Percentiles rank a stretch among this genome's conserved stretches.
These are phyloP conservation scores for Lathyrus tuberosus DNA, from an alignment of 306 rosid genomes.

Conservation along the genomic window DNA sequence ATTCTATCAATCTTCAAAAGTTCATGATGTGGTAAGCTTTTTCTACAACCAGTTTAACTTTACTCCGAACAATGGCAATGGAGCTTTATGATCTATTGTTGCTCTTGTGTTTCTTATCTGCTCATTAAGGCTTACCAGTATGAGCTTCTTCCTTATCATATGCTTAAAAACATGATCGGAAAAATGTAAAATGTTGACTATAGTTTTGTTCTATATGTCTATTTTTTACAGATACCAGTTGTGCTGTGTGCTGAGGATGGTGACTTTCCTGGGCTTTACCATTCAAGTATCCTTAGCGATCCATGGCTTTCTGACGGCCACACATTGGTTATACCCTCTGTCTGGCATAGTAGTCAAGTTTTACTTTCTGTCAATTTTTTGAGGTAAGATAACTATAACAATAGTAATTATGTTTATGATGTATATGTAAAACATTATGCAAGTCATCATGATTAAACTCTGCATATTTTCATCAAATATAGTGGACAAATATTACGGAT, in stretches of 20 bases:
- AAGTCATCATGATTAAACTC: constrained; percentile 29
- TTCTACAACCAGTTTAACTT: constrained; percentile 25
- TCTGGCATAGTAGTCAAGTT: constrained; percentile 77
- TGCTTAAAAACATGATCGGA: too few relatives aligned
- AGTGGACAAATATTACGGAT: constrained; percentile 73
- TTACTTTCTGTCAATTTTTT: constrained; percentile 77
- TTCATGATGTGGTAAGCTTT: constrained; percentile 74
- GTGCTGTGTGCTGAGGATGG: constrained; percentile 74
- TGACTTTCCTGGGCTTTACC: constrained; percentile 90
- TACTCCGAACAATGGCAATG: too few relatives aligned
- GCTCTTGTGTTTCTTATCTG: too few relatives aligned
- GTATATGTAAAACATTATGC: constrained; percentile 1
- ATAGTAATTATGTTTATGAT: constrained; percentile 30
- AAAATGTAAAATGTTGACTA: too few relatives aligned
- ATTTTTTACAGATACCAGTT: constrained; percentile 68
- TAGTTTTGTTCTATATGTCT: too few relatives aligned
- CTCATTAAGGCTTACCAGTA: too few relatives aligned
- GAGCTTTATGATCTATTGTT: too few relatives aligned
- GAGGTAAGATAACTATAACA: constrained; percentile 73
- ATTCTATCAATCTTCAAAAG: constrained; percentile 45
- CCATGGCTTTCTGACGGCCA: constrained; percentile 94
- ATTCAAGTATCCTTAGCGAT: constrained; percentile 49
- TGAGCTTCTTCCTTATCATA: too few relatives aligned
- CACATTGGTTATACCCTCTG: constrained; percentile 68
- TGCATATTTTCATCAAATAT: constrained; percentile 39